Base-by-base conservation (phyloP, 164 flowering plant genomes). In the Taxillus chinensis region DNA sequence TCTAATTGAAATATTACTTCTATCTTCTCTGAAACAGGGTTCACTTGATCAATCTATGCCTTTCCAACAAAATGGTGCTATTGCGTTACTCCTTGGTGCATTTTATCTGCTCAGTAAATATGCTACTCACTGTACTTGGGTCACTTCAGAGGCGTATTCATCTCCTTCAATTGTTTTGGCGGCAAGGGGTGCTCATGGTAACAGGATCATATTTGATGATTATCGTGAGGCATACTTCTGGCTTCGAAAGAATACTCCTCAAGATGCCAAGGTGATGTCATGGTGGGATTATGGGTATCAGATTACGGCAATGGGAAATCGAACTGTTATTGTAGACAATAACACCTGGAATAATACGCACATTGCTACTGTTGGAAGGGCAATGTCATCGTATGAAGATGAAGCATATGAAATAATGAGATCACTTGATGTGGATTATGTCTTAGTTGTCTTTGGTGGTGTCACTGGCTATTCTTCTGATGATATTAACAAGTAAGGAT, bases 251-350 rank as follows among this genome's bases (percentile, higher is more conserved):
- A 95, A 95, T 77, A 95, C 99, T 16, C 97, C 97, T 73, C 79
- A 70, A 60, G 97, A 95, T 83, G 97, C 99, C 55, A 91, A 91
- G 79, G 83, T 95, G 69, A 91, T 95, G 97, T 91, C 97, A 42
- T 95, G 97, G 99, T 95, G 96, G 99, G 99, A 95, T 72, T 95
- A 95, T 70, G 99, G 99, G 43, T 95, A 91, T 74, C 99, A 95
- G 71, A 95, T 95, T 63, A 95, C 99, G 64, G 96, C 97, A 65
- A 95, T 95, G 99, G 99, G 97, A 67, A 95, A 95, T 77, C 75
- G 96, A 78, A 90, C 97, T 59, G 96, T 90, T 53, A 93, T 93
- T 73, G 97, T 93, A 53, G 99, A 93, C 66, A 90, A 93, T 64
- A 93, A 93, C 78, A 93, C 97, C 39, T 93, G 97, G 99, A 95